Evolutionary conservation across 805 yeast genomes (phyloP).

Genomic region (Cyberlindnera japonica): DNA sequence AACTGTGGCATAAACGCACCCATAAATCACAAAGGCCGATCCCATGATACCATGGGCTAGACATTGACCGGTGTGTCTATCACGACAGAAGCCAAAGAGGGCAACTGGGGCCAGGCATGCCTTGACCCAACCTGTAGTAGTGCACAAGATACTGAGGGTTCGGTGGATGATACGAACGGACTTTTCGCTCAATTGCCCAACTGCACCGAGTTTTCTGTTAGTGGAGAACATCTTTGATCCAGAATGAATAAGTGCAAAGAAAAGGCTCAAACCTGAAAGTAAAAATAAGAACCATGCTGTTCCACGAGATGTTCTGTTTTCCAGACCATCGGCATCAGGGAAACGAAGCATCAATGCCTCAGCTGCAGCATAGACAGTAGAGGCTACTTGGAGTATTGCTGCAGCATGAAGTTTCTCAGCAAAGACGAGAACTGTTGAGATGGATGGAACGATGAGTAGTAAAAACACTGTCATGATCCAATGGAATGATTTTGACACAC

Average conservation of each 20-base stretch:
- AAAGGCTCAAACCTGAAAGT: slow-evolving; percentile 43
- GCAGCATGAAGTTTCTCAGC: slow-evolving; percentile 48
- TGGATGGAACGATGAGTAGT: slow-evolving; percentile 52
- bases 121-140: slow-evolving; percentile 72
- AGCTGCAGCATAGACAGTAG: slow-evolving; percentile 47
- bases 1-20: slow-evolving; percentile 63
- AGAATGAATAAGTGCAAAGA: slow-evolving; percentile 51
- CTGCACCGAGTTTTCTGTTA: slow-evolving; percentile 30
- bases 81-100: slow-evolving; percentile 83
- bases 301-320: slow-evolving; percentile 63
- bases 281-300: slow-evolving; percentile 60
- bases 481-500: slow-evolving; percentile 56
- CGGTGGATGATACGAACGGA: slow-evolving; percentile 38
- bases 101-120: slow-evolving; percentile 80
- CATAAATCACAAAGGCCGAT: slow-evolving; percentile 76
- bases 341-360: slow-evolving; percentile 58
- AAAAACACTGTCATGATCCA: slow-evolving; percentile 53
- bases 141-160: slow-evolving; percentile 42
- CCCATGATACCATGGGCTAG: slow-evolving; percentile 98
- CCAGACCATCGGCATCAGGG: slow-evolving; percentile 63
- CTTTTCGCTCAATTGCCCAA: slow-evolving; percentile 36
- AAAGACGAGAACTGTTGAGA: slow-evolving; percentile 50
- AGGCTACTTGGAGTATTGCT: slow-evolving; percentile 41
- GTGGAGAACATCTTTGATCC: slow-evolving; percentile 43
- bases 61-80: slow-evolving; percentile 85